Evolutionary conservation across 2,329 filamentous ascomycete species (phyloP).

Genomic region (Beauveria brongniartii): DNA sequence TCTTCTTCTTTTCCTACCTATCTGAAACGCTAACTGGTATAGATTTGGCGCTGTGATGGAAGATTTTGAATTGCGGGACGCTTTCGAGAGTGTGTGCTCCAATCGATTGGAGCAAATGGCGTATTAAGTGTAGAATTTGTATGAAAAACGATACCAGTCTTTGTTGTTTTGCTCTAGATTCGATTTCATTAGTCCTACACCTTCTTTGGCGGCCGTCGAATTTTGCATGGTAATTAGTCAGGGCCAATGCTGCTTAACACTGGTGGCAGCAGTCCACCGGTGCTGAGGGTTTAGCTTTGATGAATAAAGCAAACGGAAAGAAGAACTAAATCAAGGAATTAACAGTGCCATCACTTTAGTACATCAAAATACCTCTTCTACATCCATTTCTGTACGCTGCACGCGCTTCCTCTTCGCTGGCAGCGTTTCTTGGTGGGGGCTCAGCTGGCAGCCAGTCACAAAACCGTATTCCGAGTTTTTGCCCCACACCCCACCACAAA

Average conservation of each 20-base stretch:
- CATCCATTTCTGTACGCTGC: not conserved
- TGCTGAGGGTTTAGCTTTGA: not conserved
- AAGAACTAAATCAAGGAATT: not conserved
- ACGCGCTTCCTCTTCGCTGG: not conserved
- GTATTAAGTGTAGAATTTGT: not conserved
- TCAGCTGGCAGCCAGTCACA: slow-evolving; percentile 8
- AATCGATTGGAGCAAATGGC: slow-evolving; percentile 11
- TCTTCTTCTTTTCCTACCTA: not conserved
- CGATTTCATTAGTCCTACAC: not conserved
- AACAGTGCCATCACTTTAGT: too few species aligned
- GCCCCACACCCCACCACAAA: slow-evolving; percentile 36
- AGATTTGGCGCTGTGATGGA: slow-evolving; percentile 59
- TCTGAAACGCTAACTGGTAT: not conserved
- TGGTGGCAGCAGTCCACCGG: not conserved
- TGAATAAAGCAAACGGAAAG: not conserved
- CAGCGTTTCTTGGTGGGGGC: slow-evolving; percentile 2
- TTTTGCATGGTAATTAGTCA: not conserved
- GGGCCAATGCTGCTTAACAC: not conserved
- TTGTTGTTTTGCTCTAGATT: slow-evolving; percentile 6
- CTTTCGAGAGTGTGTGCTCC: slow-evolving; percentile 54
- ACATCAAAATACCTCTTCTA: not conserved
- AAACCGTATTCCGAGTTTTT: not conserved
- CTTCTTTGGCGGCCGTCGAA: not conserved
- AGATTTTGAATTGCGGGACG: slow-evolving; percentile 66
- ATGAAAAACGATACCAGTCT: slow-evolving; percentile 10